These are phyloP conservation scores for Artomyces pyxidatus DNA, from an alignment of 768 basidiomycete genomes.

Conservation along the genomic window DNA sequence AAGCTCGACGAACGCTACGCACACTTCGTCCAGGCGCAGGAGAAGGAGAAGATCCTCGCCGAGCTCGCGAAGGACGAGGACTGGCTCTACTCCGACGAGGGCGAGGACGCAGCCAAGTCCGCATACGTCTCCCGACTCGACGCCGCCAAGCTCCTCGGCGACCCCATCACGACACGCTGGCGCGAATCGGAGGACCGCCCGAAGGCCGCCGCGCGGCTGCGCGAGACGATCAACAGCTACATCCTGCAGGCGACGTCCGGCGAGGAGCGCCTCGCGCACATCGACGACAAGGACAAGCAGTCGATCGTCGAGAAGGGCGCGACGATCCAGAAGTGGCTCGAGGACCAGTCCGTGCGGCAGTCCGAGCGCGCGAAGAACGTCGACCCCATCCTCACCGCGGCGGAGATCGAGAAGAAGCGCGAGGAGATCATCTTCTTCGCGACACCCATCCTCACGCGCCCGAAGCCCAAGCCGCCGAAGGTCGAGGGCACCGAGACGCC, in stretches of 20 bases:
- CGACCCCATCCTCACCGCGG: conserved; percentile 73
- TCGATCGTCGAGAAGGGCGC: conserved; percentile 83
- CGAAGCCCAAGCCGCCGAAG: conserved; percentile 82
- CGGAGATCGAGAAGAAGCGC: conserved; percentile 82
- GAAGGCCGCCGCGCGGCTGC: conserved; percentile 60
- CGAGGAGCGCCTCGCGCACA: conserved; percentile 87
- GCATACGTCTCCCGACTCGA: conserved; percentile 86
- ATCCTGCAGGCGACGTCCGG: conserved; percentile 70
- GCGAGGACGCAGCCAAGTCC: conserved; percentile 93
- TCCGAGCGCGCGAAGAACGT: conserved; percentile 83
- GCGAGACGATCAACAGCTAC: conserved; percentile 86
- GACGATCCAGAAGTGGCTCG: conserved; percentile 89
- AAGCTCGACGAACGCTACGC: conserved; percentile 89
- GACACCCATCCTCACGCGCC: conserved; percentile 82
- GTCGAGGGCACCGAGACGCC: conserved; percentile 67
- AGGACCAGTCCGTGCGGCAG: conserved; percentile 85
- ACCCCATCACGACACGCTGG: conserved; percentile 79
- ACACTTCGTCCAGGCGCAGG: conserved; percentile 59
- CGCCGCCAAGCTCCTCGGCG: conserved; percentile 75
- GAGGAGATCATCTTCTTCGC: conserved; percentile 91
- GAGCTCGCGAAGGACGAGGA: conserved; percentile 79
- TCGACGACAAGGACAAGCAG: conserved; percentile 84
- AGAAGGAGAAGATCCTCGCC: conserved; percentile 69
- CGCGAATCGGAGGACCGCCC: conserved; percentile 79
- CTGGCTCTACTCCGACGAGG: conserved; percentile 95